Base-by-base conservation (phyloP, 495 filamentous ascomycete genomes). In the Evernia prunastri region DNA sequence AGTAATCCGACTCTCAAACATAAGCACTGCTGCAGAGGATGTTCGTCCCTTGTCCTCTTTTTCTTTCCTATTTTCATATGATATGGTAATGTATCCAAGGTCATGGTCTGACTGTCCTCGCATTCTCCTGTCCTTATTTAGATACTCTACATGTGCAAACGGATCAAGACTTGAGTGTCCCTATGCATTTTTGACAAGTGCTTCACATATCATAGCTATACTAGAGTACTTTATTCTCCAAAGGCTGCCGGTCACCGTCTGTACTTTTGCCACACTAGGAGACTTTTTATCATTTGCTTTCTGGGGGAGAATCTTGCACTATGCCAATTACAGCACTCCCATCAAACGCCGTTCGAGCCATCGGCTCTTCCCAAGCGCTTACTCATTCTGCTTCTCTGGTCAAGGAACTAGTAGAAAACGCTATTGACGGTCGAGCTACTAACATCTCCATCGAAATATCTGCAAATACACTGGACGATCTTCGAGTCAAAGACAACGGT, bases 371-470 rank as follows among this genome's bases (percentile, higher is more conserved):
- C 27, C 84, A 91, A 66, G 83, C 81, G 62, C 85, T 97, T 65
- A 83, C 86, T 6, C 87, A 90, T 57, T 80, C 92, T 13, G 80
- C 80, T 60, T 84, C 85, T 9, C 78, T 96, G 20, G 82, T 95
- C 59, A 98, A 98, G 72, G 94, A 98, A 71, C 83, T 97, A 13
- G 70, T 98, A 39, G 94, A 98, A 64, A 98, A 98, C 72, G 84
- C 90, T 25, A 79, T 97, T 12, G 94, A 97, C 73, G 89, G 93
- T 6, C 81, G 81, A 31, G 89, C 93, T 8, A 85, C 87, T 3
- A 84, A 84, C 0, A 79, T 97, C 43, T 80, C 84, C 36, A 77
- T 97, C 39, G 80, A 92, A 62, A 78, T 96, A 35, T 88, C 90
- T 3, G 68, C 78, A 31, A 92, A 97, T 66, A 85, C 88, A 0